Percentiles rank a stretch among this genome's conserved stretches.
These are phyloP conservation scores for Homolaphlyctis polyrhiza DNA, from an alignment of 371 early-diverging fungal species.

Conservation along the genomic window DNA sequence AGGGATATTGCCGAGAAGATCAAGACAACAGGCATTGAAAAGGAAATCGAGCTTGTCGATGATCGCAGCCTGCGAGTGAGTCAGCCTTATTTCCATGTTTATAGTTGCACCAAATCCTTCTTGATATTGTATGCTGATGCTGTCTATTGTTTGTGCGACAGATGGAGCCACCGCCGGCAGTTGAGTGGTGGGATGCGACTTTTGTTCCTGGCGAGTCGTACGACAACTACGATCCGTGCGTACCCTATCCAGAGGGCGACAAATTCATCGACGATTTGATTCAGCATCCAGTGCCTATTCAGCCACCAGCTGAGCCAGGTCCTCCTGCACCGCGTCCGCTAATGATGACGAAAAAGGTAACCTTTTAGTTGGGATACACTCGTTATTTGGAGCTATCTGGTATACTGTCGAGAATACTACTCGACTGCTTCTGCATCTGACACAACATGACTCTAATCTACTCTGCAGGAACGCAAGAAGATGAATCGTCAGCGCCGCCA, in stretches of 20 bases:
- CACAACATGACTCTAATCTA: not conserved
- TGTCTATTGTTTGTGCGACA: constrained; percentile 3
- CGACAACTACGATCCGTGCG: constrained; percentile 48
- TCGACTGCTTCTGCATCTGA: not conserved
- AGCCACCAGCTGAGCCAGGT: constrained; percentile 69
- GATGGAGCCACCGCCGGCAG: constrained; percentile 68
- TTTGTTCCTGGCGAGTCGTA: constrained; percentile 70
- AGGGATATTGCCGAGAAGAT: constrained; percentile 77
- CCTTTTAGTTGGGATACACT: too few relatives aligned
- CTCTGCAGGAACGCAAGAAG: constrained; percentile 76
- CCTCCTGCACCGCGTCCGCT: constrained; percentile 65
- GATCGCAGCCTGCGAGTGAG: constrained; percentile 67
- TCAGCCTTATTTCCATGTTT: not conserved
- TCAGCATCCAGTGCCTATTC: constrained; percentile 89
- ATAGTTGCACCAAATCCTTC: not conserved
- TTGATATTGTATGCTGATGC: not conserved
- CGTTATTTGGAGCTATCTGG: not conserved
- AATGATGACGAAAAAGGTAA: constrained; percentile 82
- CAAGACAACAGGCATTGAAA: constrained; percentile 77
- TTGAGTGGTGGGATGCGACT: constrained; percentile 97
- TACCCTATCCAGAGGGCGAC: constrained; percentile 28
- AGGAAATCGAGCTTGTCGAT: constrained; percentile 68
- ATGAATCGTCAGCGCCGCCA: constrained; percentile 81
- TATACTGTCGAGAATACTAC: not conserved
- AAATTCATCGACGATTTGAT: constrained; percentile 72